Percentiles rank a stretch among this genome's conserved stretches.
phyloP scores from a whole-genome alignment of 2,329 filamentous ascomycete genomes.

The Geosmithia putterillii region DNA sequence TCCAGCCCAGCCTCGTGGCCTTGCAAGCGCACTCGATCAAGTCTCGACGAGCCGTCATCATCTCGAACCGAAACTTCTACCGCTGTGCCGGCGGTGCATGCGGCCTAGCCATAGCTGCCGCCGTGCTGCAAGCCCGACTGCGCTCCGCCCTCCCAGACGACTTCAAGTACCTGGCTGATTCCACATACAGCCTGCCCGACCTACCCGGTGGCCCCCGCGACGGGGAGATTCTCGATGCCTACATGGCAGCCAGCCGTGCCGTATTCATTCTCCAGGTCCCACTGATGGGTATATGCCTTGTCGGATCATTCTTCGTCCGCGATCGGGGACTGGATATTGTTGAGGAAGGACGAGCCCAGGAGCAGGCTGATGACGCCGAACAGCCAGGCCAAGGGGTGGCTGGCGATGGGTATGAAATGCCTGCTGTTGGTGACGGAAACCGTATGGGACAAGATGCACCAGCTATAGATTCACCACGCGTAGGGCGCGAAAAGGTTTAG shows the following conservation, averaged over 20 bases:
- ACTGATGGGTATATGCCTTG: slow-evolving; percentile 11
- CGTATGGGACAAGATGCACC: neutral
- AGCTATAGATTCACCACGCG: no score
- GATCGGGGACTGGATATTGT: slow-evolving; percentile 2
- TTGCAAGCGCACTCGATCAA: slow-evolving; percentile 45
- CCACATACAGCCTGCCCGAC: slow-evolving; percentile 14
- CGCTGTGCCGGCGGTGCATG: slow-evolving; percentile 37
- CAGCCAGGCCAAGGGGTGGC: no score
- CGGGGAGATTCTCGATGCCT: slow-evolving; percentile 20
- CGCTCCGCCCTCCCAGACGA: slow-evolving; percentile 11
- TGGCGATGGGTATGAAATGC: neutral
- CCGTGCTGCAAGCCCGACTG: slow-evolving; percentile 24
- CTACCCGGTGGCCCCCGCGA: slow-evolving; percentile 2
- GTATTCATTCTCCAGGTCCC: slow-evolving; percentile 47
- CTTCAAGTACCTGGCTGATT: slow-evolving; percentile 12
- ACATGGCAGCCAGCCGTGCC: slow-evolving; percentile 37
- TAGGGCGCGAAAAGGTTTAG: no score
- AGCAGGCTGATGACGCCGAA: neutral
- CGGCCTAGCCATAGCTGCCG: slow-evolving; percentile 14
- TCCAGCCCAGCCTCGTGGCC: slow-evolving; percentile 39
- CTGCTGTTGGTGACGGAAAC: neutral
- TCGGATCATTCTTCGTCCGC: slow-evolving; percentile 1
- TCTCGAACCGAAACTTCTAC: slow-evolving; percentile 50
- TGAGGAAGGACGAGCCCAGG: neutral
- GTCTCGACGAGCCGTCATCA: slow-evolving; percentile 47